These are phyloP conservation scores for Hippophae rhamnoides DNA, from an alignment of 306 rosid genomes.

Conservation along the genomic window DNA sequence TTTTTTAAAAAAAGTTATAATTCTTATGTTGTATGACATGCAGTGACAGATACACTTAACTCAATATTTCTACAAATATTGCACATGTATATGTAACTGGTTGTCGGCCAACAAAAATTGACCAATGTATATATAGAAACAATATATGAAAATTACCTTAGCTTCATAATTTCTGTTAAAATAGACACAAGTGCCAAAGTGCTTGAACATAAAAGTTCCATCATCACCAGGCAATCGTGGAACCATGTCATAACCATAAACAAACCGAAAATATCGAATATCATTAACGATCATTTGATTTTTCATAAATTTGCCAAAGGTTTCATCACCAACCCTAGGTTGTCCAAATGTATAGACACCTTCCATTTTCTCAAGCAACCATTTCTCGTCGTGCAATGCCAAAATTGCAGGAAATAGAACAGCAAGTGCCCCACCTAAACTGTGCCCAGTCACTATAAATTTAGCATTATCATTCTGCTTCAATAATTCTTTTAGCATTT, in stretches of 20 bases:
- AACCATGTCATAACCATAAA: conserved; percentile 62
- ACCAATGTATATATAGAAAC: too few relatives aligned
- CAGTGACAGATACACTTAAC: too few relatives aligned
- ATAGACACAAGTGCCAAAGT: conserved; percentile 65
- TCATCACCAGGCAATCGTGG: conserved; percentile 69
- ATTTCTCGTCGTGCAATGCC: conserved; percentile 44
- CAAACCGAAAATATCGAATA: conserved; percentile 50
- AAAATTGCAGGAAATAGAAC: conserved; percentile 24
- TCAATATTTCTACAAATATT: too few relatives aligned
- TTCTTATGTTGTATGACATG: too few relatives aligned
- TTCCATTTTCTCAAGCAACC: conserved; percentile 47
- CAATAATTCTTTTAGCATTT: conserved; percentile 4
- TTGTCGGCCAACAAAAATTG: too few relatives aligned
- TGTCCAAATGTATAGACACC: conserved; percentile 87
- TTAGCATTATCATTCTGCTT: conserved; percentile 11
- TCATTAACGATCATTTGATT: conserved; percentile 32
- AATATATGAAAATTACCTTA: conserved; percentile 19
- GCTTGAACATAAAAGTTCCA: conserved; percentile 52
- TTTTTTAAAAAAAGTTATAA: too few relatives aligned
- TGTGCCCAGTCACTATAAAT: conserved; percentile 21
- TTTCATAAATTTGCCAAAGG: conserved; percentile 42
- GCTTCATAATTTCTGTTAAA: conserved; percentile 40
- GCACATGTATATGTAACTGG: too few relatives aligned
- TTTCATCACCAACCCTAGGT: conserved; percentile 66
- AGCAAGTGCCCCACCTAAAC: conserved; percentile 29